phyloP scores from a whole-genome alignment of 306 rosid genomes.

The Citrullus amarus region DNA sequence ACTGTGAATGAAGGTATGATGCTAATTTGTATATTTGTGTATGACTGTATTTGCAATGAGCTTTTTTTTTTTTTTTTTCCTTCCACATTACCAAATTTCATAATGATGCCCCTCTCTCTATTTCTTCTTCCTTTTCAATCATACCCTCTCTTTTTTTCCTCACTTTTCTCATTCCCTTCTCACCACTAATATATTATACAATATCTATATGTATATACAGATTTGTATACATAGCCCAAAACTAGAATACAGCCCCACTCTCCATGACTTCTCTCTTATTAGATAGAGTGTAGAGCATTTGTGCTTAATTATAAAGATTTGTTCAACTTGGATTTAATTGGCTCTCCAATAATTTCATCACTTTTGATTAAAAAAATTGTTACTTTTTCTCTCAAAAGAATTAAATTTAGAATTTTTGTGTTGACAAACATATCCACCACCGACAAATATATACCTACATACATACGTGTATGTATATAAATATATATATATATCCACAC shows the following conservation, averaged over 20 bases:
- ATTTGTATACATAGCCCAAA: neutral
- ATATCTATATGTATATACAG: neutral
- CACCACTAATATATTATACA: neutral
- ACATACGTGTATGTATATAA: no score
- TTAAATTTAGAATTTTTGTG: neutral
- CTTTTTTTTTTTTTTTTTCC: neutral
- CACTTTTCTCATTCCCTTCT: neutral
- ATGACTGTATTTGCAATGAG: slow-evolving; percentile 13
- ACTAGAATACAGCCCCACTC: neutral
- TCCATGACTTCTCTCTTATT: neutral
- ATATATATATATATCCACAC: no score
- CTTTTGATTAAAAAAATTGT: neutral
- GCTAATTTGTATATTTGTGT: slow-evolving; percentile 11
- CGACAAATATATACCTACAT: neutral
- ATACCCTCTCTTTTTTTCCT: neutral
- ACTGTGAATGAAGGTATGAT: slow-evolving; percentile 7
- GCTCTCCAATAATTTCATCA: neutral
- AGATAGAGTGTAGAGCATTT: neutral
- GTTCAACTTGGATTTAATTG: neutral
- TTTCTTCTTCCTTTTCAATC: slow-evolving; percentile 7
- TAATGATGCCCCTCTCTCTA: slow-evolving; percentile 9
- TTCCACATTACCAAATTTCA: slow-evolving; percentile 9
- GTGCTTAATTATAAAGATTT: neutral
- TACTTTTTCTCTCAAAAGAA: neutral
- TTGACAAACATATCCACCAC: neutral